Base-by-base conservation (phyloP, 768 basidiomycete species). In the Thelephora ganbajun region DNA sequence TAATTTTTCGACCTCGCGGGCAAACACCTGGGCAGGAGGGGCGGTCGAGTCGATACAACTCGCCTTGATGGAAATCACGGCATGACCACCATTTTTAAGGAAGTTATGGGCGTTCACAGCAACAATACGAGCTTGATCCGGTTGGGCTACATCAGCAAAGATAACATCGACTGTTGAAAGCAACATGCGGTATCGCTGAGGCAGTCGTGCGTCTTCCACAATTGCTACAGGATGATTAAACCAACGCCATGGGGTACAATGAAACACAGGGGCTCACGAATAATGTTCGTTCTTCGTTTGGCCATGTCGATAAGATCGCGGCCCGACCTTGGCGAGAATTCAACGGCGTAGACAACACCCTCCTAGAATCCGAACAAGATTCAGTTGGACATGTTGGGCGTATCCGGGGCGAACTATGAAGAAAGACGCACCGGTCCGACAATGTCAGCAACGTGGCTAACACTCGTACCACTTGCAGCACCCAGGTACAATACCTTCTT, bases 271-370 rank as follows among this genome's bases (percentile, higher is more conserved):
- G 2, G 73, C 86, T 50, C 67, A 94, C 91, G 96, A 59, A 98
- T 94, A 54, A 98, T 91, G 65, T 98, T 99, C 54, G 96, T 98
- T 50, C 96, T 77, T 69, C 96, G 97, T 70, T 98, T 97, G 33
- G 96, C 94, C 96, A 98, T 99, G 68, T 86, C 87, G 56, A 99
- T 96, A 52, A 98, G 69, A 68, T 99, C 96, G 66, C 96, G 88
- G 33, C 96, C 96, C 47, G 92, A 94, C 58, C 96, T 79, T 56
- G 82, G 74, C 2, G 96, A 98, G 69, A 99, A 98, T 66, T 99
- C 96, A 30, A 99, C 96, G 16, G 96, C 96, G 63, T 99, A 98
- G 7, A 98, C 96, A 50, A 87, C 76, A 47, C 96, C 96, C 54
- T 96, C 91, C 88, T 92, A 53, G 3, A 55, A 14, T 41, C 2